phyloP scores from a whole-genome alignment of 352 stramenopile genomes.

The Pythium monospermum region DNA sequence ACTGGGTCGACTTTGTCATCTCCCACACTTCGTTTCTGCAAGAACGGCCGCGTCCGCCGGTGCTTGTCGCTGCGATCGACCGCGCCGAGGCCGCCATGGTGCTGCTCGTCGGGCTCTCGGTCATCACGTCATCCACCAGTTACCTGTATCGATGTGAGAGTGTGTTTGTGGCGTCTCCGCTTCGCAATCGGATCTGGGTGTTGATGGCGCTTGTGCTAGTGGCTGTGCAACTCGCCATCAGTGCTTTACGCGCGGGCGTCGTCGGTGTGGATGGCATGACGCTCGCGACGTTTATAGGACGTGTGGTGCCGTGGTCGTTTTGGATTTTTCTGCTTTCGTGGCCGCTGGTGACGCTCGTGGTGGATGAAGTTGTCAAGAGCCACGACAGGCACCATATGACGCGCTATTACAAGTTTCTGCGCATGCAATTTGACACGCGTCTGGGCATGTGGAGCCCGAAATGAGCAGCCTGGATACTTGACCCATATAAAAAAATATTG shows the following conservation, averaged over 20 bases:
- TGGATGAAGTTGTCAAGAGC: constrained; percentile 69
- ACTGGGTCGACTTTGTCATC: constrained; percentile 68
- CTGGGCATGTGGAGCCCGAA: constrained; percentile 88
- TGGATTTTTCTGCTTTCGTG: constrained; percentile 51
- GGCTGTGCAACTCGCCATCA: constrained; percentile 43
- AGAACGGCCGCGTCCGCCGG: constrained; percentile 37
- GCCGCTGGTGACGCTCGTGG: constrained; percentile 48
- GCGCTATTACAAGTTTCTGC: constrained; percentile 81
- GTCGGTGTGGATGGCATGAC: constrained; percentile 41
- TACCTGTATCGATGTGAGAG: constrained; percentile 80
- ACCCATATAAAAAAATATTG: too few relatives aligned
- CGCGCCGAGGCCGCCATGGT: constrained; percentile 75
- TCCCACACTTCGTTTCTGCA: constrained; percentile 41
- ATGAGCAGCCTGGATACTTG: too few relatives aligned
- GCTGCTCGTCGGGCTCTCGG: constrained; percentile 55
- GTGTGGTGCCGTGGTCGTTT: constrained; percentile 53
- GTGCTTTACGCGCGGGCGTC: constrained; percentile 36
- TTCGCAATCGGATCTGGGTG: constrained; percentile 72
- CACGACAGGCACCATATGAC: constrained; percentile 71
- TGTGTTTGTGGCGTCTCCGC: constrained; percentile 53
- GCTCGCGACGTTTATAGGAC: constrained; percentile 41
- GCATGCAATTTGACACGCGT: constrained; percentile 86
- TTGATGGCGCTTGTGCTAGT: constrained; percentile 31
- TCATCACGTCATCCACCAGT: constrained; percentile 63
- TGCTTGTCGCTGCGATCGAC: constrained; percentile 53